Evolutionary conservation across 2,329 filamentous ascomycete genomes (phyloP).

Genomic region (Aspergillus brunneoviolaceus): DNA sequence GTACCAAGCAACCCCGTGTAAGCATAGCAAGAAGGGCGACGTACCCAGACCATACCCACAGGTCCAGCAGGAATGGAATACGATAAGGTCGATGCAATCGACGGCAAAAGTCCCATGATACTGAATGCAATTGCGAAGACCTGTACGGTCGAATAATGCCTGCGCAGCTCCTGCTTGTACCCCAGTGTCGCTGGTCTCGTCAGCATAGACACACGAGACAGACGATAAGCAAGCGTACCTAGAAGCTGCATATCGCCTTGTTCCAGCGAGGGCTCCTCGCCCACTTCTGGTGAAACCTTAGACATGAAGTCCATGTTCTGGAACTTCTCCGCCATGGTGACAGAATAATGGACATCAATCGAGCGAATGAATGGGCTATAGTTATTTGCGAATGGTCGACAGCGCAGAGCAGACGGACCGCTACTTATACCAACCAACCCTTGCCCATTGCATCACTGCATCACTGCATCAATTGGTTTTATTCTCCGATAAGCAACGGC

Average conservation of each 20-base stretch:
- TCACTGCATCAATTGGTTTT: no score
- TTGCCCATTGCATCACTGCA: no score
- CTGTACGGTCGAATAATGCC: slow-evolving; percentile 61
- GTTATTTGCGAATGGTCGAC: no score
- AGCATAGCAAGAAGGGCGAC: background rate
- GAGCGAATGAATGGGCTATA: background rate
- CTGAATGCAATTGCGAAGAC: slow-evolving; percentile 60
- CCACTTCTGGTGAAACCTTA: background rate
- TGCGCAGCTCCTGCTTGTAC: slow-evolving; percentile 60
- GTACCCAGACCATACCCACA: slow-evolving; percentile 61
- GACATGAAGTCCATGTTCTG: background rate
- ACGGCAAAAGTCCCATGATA: slow-evolving; percentile 62
- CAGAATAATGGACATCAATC: background rate
- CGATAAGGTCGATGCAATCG: slow-evolving; percentile 58
- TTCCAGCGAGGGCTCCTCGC: slow-evolving; percentile 11
- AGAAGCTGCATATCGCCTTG: slow-evolving; percentile 25
- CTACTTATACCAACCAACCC: no score
- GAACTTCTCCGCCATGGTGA: slow-evolving; percentile 1
- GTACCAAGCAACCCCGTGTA: no score
- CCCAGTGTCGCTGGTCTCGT: slow-evolving; percentile 35
- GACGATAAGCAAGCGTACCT: slow-evolving; percentile 8
- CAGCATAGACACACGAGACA: background rate
- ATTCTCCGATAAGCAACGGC: no score
- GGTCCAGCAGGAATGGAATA: slow-evolving; percentile 61
- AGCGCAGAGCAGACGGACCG: no score